phyloP scores from a whole-genome alignment of 1,284 basidiomycete genomes.

The Fomitopsis schrenkii region DNA sequence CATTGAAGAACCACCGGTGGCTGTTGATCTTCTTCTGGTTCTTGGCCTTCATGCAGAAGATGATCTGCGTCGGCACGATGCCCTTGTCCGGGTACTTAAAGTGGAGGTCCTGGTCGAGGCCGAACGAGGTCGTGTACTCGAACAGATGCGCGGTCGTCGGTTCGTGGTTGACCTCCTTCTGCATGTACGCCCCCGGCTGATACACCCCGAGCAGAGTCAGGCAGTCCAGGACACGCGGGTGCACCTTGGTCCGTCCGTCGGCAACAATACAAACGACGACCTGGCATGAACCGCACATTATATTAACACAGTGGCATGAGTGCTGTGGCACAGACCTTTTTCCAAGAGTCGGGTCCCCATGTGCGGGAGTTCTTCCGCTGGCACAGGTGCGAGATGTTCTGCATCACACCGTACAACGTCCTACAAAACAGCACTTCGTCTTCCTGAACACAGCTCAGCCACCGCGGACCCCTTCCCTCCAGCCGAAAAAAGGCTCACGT shows the following conservation, averaged over 20 bases:
- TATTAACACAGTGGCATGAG: background rate
- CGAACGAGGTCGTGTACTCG: constrained; percentile 93
- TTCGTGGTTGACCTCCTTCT: constrained; percentile 84
- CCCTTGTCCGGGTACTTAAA: constrained; percentile 96
- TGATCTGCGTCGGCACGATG: constrained; percentile 90
- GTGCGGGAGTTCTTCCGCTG: constrained; percentile 91
- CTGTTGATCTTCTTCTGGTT: constrained; percentile 97
- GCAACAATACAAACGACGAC: constrained; percentile 95
- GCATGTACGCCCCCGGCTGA: constrained; percentile 81
- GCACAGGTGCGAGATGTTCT: constrained; percentile 87
- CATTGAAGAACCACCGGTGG: constrained; percentile 96
- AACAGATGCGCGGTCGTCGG: constrained; percentile 93
- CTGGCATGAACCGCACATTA: constrained; percentile 32
- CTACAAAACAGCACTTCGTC: constrained; percentile 92
- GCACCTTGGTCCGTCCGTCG: constrained; percentile 89
- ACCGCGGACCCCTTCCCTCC: background rate
- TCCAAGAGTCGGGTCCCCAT: constrained; percentile 97
- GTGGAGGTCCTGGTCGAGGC: constrained; percentile 82
- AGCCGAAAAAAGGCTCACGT: constrained; percentile 46
- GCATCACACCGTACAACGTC: constrained; percentile 96
- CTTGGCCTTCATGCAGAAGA: constrained; percentile 92
- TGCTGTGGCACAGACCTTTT: constrained; percentile 59
- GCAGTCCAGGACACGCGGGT: constrained; percentile 93
- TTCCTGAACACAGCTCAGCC: constrained; percentile 54
- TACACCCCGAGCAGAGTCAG: constrained; percentile 79